These are phyloP conservation scores for Pyricularia pennisetigena DNA, from an alignment of 2,329 filamentous ascomycete species.

Conservation along the genomic window DNA sequence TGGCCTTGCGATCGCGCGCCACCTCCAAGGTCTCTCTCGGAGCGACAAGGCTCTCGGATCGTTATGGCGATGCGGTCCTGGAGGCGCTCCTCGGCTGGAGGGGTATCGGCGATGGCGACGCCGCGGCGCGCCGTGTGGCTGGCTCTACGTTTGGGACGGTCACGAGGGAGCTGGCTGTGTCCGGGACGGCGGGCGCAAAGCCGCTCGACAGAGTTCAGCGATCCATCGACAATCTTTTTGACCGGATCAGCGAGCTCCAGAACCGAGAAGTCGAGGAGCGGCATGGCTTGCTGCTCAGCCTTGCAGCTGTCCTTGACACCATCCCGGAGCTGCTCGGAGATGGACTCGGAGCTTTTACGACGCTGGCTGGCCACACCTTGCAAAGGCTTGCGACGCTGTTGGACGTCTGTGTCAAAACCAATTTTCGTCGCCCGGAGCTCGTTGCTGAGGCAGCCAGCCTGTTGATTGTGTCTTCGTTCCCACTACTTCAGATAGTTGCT, in stretches of 20 bases:
- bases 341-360: not conserved
- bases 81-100: slow-evolving; percentile 73
- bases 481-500: slow-evolving; percentile 31
- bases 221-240: slow-evolving; percentile 31
- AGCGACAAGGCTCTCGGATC: slow-evolving; percentile 55
- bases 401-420: slow-evolving; percentile 26
- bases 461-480: slow-evolving; percentile 44
- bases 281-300: slow-evolving; percentile 54
- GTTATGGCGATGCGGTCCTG: slow-evolving; percentile 61
- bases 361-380: not conserved
- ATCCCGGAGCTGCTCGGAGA: slow-evolving; percentile 23
- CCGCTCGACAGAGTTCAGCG: slow-evolving; percentile 18
- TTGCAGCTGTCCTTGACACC: slow-evolving; percentile 47
- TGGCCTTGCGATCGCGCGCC: slow-evolving; percentile 77
- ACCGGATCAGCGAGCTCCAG: slow-evolving; percentile 34
- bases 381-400: slow-evolving; percentile 24
- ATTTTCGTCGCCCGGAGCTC: slow-evolving; percentile 52
- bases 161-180: slow-evolving; percentile 27
- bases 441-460: slow-evolving; percentile 51
- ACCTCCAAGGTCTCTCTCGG: slow-evolving; percentile 66
- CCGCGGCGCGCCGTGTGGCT: slow-evolving; percentile 60
- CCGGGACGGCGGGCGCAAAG: slow-evolving; percentile 7
- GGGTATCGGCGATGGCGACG: slow-evolving; percentile 74
- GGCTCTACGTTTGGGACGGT: slow-evolving; percentile 59
- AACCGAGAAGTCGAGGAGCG: slow-evolving; percentile 56